These are phyloP conservation scores for Penicillium sp. DNA, from an alignment of 2,329 filamentous ascomycete species.

Conservation along the genomic window DNA sequence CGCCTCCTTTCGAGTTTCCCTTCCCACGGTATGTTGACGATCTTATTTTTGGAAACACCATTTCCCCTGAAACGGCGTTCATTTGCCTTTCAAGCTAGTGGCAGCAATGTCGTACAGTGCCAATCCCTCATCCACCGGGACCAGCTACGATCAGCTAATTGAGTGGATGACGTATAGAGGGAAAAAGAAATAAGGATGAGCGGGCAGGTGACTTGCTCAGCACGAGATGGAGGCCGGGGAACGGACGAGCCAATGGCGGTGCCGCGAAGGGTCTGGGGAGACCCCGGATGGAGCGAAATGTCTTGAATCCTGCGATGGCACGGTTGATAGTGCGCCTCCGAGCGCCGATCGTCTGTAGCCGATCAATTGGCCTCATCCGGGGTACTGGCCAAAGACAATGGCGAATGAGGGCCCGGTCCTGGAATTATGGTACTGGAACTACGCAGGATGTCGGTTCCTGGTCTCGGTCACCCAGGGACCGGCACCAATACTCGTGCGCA, in stretches of 20 bases:
- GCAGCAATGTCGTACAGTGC: not conserved
- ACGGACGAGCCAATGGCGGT: not conserved
- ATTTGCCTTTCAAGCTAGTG: not conserved
- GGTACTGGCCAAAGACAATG: not conserved
- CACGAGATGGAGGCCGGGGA: not conserved
- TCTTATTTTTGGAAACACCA: not conserved
- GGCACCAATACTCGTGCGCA: not conserved
- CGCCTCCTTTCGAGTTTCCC: not conserved
- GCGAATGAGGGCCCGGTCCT: too few relatives aligned
- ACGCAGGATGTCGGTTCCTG: not conserved
- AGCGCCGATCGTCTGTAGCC: not conserved
- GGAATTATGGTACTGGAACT: not conserved
- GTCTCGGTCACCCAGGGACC: not conserved
- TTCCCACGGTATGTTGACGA: not conserved
- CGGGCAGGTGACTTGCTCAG: not conserved
- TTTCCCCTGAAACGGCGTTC: not conserved
- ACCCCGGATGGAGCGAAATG: not conserved
- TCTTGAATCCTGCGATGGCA: not conserved
- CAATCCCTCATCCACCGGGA: too few relatives aligned
- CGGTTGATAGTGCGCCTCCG: too few relatives aligned
- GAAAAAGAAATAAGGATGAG: not conserved
- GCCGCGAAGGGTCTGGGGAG: not conserved
- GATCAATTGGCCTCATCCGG: not conserved
- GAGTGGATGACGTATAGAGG: not conserved
- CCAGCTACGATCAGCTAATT: not conserved